Evolutionary conservation across 805 yeast species (phyloP), one percentile per base, ranked within the genome.

Genomic region (Diddensiella transvaalensis): DNA sequence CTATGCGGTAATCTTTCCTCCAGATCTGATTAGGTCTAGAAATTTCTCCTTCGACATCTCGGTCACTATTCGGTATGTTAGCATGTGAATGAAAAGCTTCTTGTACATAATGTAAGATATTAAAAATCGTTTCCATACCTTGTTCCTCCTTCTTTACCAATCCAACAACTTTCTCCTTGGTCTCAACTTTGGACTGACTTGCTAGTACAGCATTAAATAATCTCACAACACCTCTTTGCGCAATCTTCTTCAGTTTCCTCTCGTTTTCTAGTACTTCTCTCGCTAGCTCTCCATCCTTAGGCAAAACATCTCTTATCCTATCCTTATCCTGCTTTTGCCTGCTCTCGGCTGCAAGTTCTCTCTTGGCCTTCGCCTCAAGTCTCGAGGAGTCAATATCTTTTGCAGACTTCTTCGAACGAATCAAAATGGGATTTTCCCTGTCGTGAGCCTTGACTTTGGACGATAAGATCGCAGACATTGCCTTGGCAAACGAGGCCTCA

Each of bases 1-100:
- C 13, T 35, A 29, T 15, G 44, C 44, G 32, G 39, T 42, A 6
- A 43, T 46, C 40, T 47, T 49, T 2, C 49, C 54, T 18, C 59
- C 56, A 13, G 59, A 24, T 22, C 67, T 85, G 32, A 90, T 93
- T 65, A 90, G 73, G 66, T 89, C 96, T 66, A 90, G 76, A 61
- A 90, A 90, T 64, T 81, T 86, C 63, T 89, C 96, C 65, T 90
- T 91, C 3, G 96, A 84, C 46, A 90, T 76, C 59, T 89, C 96
- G 37, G 80, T 83, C 58, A 83, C 75, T 51, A 83, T 64, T 51
- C 10, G 32, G 32, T n/a, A 26, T 17, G 39, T 38, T 40, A 45
- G 45, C 32, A 13, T 17, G 19, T n/a, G n/a, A n/a, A n/a, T n/a
- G n/a, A 39, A 17, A 19, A 11, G n/a, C 11, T 21, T 40, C 21